A percentile compares a stretch with the other conserved stretches of the same genome.
Conservation (phyloP, 2,329 filamentous ascomycete genomes). For the Exophiala spinifera region DNA sequence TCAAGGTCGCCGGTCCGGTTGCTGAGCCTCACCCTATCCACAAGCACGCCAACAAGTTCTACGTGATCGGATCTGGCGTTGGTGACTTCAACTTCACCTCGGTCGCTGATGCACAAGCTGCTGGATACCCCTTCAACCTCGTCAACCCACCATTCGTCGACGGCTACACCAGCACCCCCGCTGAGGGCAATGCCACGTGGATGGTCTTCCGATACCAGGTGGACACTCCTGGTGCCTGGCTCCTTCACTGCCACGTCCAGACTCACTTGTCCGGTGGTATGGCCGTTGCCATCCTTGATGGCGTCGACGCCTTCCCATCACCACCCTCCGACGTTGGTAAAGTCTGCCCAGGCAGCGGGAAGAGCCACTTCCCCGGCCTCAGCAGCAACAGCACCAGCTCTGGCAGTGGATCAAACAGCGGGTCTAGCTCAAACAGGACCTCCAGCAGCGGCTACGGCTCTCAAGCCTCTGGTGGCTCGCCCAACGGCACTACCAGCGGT, state of each 20-base stretch:
- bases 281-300: conserved; percentile 51
- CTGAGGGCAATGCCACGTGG: conserved; percentile 41
- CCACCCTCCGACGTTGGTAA: conserved; percentile 25
- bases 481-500: conserved; percentile 1
- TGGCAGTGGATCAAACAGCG: conserved; percentile 23
- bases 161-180: conserved; percentile 40
- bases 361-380: conserved; percentile 9
- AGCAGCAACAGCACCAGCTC: conserved; percentile 39
- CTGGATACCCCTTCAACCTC: conserved; percentile 55
- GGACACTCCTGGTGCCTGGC: conserved; percentile 53
- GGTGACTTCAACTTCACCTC: conserved; percentile 53
- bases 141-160: conserved; percentile 55
- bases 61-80: conserved; percentile 51
- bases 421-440: conserved; percentile 2
- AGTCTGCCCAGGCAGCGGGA: conserved; percentile 19
- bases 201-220: conserved; percentile 54
- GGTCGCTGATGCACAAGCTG: conserved; percentile 48
- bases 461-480: not conserved
- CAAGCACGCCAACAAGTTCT: conserved; percentile 63
- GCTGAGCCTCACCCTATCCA: conserved; percentile 61
- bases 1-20: conserved; percentile 43
- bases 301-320: conserved; percentile 34
- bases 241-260: conserved; percentile 57
- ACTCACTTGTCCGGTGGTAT: conserved; percentile 56
- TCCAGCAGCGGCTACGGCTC: not conserved